Conservation (phyloP, 2,329 filamentous ascomycete genomes). For the Orbilia quercus region DNA sequence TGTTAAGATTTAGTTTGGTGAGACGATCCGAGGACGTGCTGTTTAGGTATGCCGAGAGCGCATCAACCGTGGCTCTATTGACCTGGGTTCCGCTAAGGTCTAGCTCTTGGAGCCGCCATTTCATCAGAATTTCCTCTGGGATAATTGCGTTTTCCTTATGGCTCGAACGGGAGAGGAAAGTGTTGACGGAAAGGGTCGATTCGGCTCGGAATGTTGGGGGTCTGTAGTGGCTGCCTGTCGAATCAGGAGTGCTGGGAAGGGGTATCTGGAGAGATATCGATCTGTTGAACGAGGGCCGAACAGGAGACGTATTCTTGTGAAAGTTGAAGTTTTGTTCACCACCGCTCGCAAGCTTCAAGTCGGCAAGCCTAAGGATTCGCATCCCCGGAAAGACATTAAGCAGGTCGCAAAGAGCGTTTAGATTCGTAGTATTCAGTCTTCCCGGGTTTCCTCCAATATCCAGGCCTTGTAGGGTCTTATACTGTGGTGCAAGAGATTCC, state of each 20-base stretch:
- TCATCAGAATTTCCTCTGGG: conserved; percentile 73
- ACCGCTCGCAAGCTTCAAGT: conserved; percentile 43
- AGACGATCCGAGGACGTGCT: conserved; percentile 72
- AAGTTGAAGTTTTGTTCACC: conserved; percentile 22
- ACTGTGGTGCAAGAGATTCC: conserved; percentile 73
- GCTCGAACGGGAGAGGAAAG: conserved; percentile 9
- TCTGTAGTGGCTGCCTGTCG: conserved; percentile 10
- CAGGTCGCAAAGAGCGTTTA: conserved; percentile 50
- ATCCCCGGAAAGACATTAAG: conserved; percentile 38
- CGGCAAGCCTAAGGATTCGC: conserved; percentile 41
- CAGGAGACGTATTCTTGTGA: conserved; percentile 25
- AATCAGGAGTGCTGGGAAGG: conserved; percentile 31
- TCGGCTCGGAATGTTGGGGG: conserved; percentile 23
- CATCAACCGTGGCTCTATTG: conserved; percentile 68
- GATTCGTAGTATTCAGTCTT: conserved; percentile 66
- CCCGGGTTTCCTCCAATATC: conserved; percentile 76
- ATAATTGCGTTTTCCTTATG: conserved; percentile 62
- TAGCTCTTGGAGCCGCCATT: conserved; percentile 75
- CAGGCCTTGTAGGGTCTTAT: conserved; percentile 74
- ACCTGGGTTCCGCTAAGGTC: conserved; percentile 72
- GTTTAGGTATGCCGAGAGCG: conserved; percentile 73
- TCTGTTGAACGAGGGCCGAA: conserved; percentile 44
- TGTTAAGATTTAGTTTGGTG: conserved; percentile 73
- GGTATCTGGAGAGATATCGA: conserved; percentile 51
- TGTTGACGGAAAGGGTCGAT: conserved; percentile 40